Evolutionary conservation across 73 alveolate species (phyloP).

Genomic region (Urostyla sp.): DNA sequence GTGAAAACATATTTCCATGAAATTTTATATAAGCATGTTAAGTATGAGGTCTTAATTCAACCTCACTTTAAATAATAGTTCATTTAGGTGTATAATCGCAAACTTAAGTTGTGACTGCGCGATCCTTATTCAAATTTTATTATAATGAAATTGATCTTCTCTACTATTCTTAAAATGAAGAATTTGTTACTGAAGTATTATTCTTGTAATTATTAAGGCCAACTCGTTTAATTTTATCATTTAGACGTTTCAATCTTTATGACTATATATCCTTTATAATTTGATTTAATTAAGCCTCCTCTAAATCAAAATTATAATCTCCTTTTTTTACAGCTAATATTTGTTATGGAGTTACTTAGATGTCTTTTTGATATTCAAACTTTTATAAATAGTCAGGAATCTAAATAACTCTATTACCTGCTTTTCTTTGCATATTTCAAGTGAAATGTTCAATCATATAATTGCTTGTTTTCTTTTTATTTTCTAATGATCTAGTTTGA

Average conservation of each 20-base stretch:
- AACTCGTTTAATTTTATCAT: not conserved
- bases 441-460: no score
- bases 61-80: no score
- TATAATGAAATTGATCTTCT: not conserved
- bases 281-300: slow-evolving; percentile 1
- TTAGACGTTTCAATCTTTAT: not conserved
- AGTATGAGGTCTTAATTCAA: no score
- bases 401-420: no score
- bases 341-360: not conserved
- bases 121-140: not conserved
- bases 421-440: no score
- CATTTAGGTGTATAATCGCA: not conserved
- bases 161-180: not conserved
- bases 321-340: slow-evolving; percentile 22
- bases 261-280: slow-evolving; percentile 16
- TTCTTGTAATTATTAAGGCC: slow-evolving; percentile 11
- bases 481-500: no score
- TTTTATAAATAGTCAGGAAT: not conserved
- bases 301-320: slow-evolving; percentile 8
- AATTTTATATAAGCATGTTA: no score
- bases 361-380: slow-evolving; percentile 13
- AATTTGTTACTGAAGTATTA: no score
- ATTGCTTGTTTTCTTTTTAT: no score
- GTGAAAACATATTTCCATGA: no score
- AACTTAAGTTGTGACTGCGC: not conserved